Evolutionary conservation across 2,329 filamentous ascomycete species (phyloP).

Genomic region (Scytalidium lignicola): DNA sequence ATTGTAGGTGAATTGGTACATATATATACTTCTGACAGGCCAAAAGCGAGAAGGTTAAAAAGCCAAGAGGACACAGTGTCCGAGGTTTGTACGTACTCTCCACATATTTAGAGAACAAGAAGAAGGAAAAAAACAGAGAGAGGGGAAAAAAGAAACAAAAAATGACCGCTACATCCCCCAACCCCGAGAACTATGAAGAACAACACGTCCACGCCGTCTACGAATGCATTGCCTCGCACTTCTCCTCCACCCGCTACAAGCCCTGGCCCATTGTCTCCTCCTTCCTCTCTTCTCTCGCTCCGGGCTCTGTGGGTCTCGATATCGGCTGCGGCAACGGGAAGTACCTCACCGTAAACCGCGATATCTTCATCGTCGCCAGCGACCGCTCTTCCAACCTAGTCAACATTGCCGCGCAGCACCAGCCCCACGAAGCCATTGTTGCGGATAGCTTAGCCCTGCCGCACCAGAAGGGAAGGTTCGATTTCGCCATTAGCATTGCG

Average conservation of each 20-base stretch:
- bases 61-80: no score
- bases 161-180: no score
- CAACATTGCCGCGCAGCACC: constrained; percentile 40
- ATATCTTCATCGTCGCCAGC: constrained; percentile 75
- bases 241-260: constrained; percentile 73
- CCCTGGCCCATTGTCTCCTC: constrained; percentile 88
- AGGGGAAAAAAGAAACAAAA: not conserved
- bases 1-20: no score
- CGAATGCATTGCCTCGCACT: constrained; percentile 78
- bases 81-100: no score
- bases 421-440: constrained; percentile 63
- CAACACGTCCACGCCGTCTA: constrained; percentile 90
- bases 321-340: constrained; percentile 97
- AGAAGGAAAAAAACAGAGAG: not conserved
- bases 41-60: no score
- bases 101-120: not conserved
- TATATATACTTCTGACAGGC: no score
- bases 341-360: constrained; percentile 75
- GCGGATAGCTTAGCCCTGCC: constrained; percentile 83
- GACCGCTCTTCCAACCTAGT: constrained; percentile 67
- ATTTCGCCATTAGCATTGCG: constrained; percentile 92
- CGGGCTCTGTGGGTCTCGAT: constrained; percentile 79
- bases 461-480: constrained; percentile 61
- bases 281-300: constrained; percentile 62
- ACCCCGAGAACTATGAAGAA: constrained; percentile 63